phyloP scores from a whole-genome alignment of 345 rosid species.

The Noccaea caerulescens region DNA sequence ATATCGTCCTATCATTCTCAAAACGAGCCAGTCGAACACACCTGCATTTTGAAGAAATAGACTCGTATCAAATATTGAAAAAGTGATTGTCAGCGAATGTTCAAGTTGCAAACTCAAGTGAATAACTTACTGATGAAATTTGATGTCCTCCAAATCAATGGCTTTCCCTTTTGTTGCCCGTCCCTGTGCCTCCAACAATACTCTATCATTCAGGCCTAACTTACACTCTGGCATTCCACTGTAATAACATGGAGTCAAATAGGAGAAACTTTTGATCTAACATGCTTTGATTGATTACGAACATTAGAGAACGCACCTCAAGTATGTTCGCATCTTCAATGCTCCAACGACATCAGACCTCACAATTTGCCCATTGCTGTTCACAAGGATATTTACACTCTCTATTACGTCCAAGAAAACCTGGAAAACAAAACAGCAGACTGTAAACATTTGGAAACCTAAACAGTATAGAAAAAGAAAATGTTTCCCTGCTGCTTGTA shows the following conservation, averaged over 20 bases:
- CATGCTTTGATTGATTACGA: constrained; percentile 8
- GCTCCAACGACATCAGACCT: constrained; percentile 98
- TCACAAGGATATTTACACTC: constrained; percentile 92
- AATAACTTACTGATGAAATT: constrained; percentile 74
- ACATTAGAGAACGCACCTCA: constrained; percentile 60
- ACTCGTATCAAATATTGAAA: constrained; percentile 16
- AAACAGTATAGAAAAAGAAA: background rate
- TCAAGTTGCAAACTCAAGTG: constrained; percentile 2
- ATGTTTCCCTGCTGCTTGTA: background rate
- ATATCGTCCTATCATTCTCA: constrained; percentile 77
- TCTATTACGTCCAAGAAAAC: constrained; percentile 95
- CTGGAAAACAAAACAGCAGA: constrained; percentile 47
- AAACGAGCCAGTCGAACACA: constrained; percentile 85
- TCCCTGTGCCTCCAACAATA: constrained; percentile 80
- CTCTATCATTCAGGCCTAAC: constrained; percentile 81
- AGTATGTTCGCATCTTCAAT: constrained; percentile 91
- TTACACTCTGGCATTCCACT: constrained; percentile 94
- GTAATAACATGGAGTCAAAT: constrained; percentile 31
- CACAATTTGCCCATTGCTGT: constrained; percentile 93
- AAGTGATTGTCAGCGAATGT: constrained; percentile 3
- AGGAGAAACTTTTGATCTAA: constrained; percentile 13
- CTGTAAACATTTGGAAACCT: constrained; percentile 27
- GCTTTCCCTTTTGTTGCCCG: constrained; percentile 77
- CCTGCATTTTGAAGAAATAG: constrained; percentile 42
- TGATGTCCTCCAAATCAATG: constrained; percentile 81